Evolutionary conservation across 176 grass and related monocot species (phyloP).

Genomic region (Rhynchospora breviuscula): DNA sequence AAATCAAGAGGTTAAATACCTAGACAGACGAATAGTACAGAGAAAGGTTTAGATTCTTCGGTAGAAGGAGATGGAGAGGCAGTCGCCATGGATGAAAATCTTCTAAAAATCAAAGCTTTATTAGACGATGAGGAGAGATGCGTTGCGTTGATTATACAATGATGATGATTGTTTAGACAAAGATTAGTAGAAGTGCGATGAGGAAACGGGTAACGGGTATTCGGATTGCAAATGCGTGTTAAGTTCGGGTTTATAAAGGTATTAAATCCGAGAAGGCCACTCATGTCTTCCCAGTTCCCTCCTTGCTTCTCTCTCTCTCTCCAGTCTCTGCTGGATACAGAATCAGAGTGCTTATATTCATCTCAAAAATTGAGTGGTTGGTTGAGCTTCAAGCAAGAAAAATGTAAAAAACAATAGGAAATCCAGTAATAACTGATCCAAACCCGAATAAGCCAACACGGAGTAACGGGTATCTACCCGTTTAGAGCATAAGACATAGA

Average conservation of each 20-base stretch:
- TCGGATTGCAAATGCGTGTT: not conserved
- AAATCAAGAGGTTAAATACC: constrained; percentile 28
- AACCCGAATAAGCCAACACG: not conserved
- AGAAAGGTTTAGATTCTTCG: constrained; percentile 47
- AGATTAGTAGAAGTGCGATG: not conserved
- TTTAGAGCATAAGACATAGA: not conserved
- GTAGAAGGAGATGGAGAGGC: not conserved
- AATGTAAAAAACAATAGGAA: not conserved
- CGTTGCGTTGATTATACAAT: not conserved
- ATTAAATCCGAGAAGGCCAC: not conserved
- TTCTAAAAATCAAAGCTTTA: not conserved
- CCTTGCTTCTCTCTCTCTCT: not conserved
- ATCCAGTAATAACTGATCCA: not conserved
- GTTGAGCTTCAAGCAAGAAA: not conserved
- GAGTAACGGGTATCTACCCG: not conserved
- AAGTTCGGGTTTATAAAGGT: constrained; percentile 15
- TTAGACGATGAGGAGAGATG: not conserved
- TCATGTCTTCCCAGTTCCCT: constrained; percentile 28
- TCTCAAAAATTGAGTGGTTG: constrained; percentile 26
- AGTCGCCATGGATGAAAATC: constrained; percentile 23
- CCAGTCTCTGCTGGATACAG: not conserved
- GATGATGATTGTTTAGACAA: not conserved
- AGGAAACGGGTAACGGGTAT: constrained; percentile 11
- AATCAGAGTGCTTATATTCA: not conserved
- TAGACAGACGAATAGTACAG: constrained; percentile 93